Evolutionary conservation across 2,329 filamentous ascomycete species (phyloP), one percentile per base, ranked within the genome.

Genomic region (Hirsutella minnesotensis): DNA sequence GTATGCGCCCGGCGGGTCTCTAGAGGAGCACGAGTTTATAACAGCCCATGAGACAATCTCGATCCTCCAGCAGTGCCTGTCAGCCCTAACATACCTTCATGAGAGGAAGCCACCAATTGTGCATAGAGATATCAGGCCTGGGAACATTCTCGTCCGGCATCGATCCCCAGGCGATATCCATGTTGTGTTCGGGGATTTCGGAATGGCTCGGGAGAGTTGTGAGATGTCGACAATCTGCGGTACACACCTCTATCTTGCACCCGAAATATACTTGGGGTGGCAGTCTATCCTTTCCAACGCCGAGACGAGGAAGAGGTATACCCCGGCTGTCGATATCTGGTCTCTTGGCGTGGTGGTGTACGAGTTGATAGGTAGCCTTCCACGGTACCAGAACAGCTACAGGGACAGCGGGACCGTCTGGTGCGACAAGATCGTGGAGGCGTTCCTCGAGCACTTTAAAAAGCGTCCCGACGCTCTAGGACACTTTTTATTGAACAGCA

Each of bases 61-160:
- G 1, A 48, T 52, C 18, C 15, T 47, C 30, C 12, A 30, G 16
- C 49, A 53, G 37, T 46, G 46, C 31, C 21, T 44, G 2, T 48
- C 43, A 3, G 51, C 50, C 22, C 36, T 53, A 15, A 30, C 19
- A 36, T 52, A 49, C 33, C 40, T 53, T 10, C 50, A 53, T 16
- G 41, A 36, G 4, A 33, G 19, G 0, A 21, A 42, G 0, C 21
- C 46, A 10, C 47, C 46, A 24, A 92, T 95, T 56, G 86, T 94
- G 3, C 89, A 95, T 61, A 81, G 89, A 44, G 89, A 95, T 53
- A 94, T 95, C 65, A 94, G 94, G 61, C 87, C 87, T 0, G 86
- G 92, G 57, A 94, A 94, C 56, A 95, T 95, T 18, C 68, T 95
- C 7, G 68, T 95, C 24, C 77, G 81, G 10, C 88, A n/a, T 19